Base-by-base conservation (phyloP, 208 protist genomes). In the Acanthamoeba royreba region DNA sequence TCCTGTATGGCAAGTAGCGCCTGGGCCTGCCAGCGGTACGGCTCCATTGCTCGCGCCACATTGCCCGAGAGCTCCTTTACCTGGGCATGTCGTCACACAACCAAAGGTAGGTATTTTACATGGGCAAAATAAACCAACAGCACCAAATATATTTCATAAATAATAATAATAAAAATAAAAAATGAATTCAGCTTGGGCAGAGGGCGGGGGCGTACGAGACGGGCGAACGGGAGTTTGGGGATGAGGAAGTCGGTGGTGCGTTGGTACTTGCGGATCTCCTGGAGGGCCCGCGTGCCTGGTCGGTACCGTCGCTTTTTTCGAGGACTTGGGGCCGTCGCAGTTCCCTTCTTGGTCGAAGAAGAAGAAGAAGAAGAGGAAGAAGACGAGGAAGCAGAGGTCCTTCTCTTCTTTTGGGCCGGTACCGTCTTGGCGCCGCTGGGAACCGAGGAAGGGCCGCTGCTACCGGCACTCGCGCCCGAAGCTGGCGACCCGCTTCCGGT, bases 261-360 rank as follows among this genome's bases (percentile, higher is more conserved):
- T 97, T 99, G 99, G 97, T 99, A 99, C 52, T 98, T 97, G 92
- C 99, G 98, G 90, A 99, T 99, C 96, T 99, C 99, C 81, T 99
- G 98, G 43, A 99, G 98, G 28, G 99, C 99, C 22, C 99, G 99
- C 25, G 99, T 99, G 85, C 99, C 99, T 33, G 99, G 99, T 92
- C 99, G 97, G 98, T 98, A 99, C 93, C 99, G 97, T 94, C 99
- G 98, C 28, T 98, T 97, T 92, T 99, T 99, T n/a, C n/a, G n/a
- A n/a, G n/a, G n/a, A n/a, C n/a, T n/a, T n/a, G n/a, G n/a, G n/a
- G n/a, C n/a, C n/a, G n/a, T n/a, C n/a, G n/a, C n/a, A n/a, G n/a
- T n/a, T n/a, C n/a, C n/a, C 97, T 99, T 99, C 25, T 98, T 89
- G 42, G 98, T 98, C 61, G 61, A 31, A 31, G 52, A 1, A 25